Conservation (phyloP, 106 monocot species). For the Hemerocallis citrina region DNA sequence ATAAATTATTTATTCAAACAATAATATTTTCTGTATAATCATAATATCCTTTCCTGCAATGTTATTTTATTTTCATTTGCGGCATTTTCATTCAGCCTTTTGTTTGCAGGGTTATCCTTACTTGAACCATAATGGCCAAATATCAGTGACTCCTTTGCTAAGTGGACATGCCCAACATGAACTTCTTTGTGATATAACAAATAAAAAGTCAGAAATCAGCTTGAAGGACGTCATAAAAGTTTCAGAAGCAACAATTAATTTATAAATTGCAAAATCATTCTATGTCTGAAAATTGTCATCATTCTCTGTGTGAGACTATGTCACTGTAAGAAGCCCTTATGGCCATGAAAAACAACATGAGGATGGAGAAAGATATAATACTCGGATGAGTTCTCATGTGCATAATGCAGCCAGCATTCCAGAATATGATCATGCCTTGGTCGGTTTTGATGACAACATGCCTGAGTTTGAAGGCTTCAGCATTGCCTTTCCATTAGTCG, state of each 20-base stretch:
- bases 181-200: not conserved
- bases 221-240: not conserved
- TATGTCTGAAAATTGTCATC: not conserved
- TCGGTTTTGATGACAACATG: constrained; percentile 17
- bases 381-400: not conserved
- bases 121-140: not conserved
- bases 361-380: constrained; percentile 1
- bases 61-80: too few relatives aligned
- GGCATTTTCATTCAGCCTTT: too few relatives aligned
- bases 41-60: too few relatives aligned
- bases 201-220: not conserved
- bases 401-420: constrained; percentile 5
- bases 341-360: constrained; percentile 1
- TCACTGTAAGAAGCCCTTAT: not conserved
- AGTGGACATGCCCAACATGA: not conserved
- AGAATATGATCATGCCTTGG: not conserved
- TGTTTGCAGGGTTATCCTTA: constrained; percentile 22
- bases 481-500: constrained; percentile 18
- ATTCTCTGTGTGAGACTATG: constrained; percentile 3
- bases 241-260: not conserved
- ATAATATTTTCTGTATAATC: too few relatives aligned
- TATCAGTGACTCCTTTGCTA: not conserved
- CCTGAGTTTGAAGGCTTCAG: constrained; percentile 47
- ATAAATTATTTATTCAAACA: too few relatives aligned
- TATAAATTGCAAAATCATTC: not conserved